These are phyloP conservation scores for Talaromyces nanjingensis DNA, from an alignment of 495 filamentous ascomycete species.

Conservation along the genomic window DNA sequence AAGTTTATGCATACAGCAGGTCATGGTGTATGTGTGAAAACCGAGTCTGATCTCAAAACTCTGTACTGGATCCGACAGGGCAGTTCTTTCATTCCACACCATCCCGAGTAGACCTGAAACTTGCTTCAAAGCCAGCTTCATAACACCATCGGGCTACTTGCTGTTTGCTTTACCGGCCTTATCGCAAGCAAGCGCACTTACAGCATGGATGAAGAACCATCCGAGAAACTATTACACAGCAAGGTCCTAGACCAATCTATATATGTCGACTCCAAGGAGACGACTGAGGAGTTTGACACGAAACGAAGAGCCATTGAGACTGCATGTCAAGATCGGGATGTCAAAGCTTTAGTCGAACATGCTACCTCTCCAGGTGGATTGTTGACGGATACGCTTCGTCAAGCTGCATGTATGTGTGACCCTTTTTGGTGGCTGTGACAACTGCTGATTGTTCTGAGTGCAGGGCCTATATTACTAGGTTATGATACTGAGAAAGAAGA, in stretches of 20 bases:
- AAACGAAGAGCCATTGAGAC: constrained; percentile 46
- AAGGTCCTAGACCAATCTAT: not conserved
- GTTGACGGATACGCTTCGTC: constrained; percentile 71
- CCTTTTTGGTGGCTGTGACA: not conserved
- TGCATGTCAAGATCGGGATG: constrained; percentile 61
- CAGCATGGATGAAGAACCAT: not conserved
- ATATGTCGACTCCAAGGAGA: not conserved
- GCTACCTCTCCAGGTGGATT: constrained; percentile 72
- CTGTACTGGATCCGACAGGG: not conserved
- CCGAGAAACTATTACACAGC: not conserved
- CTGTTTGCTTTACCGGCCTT: not conserved
- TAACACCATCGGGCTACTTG: not conserved
- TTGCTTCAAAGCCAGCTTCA: not conserved
- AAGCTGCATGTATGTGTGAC: constrained; percentile 69
- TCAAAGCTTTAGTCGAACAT: constrained; percentile 53
- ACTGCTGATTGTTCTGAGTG: not conserved
- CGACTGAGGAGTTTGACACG: not conserved
- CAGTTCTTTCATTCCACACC: not conserved
- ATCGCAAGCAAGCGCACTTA: not conserved
- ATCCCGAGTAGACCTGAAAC: not conserved
- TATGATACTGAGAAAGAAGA: constrained; percentile 14
- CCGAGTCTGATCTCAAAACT: not conserved
- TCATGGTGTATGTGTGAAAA: not conserved
- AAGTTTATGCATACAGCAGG: not conserved
- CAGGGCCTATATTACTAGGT: constrained; percentile 71